Base-by-base conservation (phyloP, 1,284 basidiomycete genomes). In the Sanghuangporus weigelae region DNA sequence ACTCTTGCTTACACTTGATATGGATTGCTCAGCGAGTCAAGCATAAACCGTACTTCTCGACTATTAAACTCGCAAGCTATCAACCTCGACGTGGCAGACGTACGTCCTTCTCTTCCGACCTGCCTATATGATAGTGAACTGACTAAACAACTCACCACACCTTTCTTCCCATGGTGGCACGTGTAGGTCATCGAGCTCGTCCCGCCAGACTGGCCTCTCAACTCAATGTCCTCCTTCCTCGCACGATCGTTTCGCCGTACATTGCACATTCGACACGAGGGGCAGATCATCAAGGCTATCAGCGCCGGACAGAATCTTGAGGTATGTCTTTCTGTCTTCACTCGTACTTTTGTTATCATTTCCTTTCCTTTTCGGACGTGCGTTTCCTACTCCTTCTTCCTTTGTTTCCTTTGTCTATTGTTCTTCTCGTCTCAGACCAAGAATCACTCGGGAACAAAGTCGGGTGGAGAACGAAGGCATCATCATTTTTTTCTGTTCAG, bases 41-140 rank as follows among this genome's bases (percentile, higher is more conserved):
- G 78, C 39, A 71, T 77, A 3, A 77, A 80, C 14, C 83, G 84
- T 23, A 85, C 90, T 0, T 82, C 90, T 2, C 80, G 80, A 40
- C 75, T 96, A 26, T 76, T 96, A 21, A 88, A 90, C 70, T 85
- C 93, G 0, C 93, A 95, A 72, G 89, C 88, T 2, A 80, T 86
- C 66, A 89, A 88, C 69, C 78, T 96, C 39, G 91, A 95, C 69
- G 81, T 86, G 1, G 68, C 86, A 16, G 89, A 93, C 71, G 92
- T 95, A 69, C 69, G 85, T 75, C 19, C 26, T 53, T 60, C 46
- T 26, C 19, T 19, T 53, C 21, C 10, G 42, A 16, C 26, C 50
- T 42, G 11, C 40, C 42, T 5, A 12, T 12, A 44, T 2, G 5
- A 44, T 12, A 12, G 42, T 44, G 42, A 44, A 44, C 42, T 26